Percentiles rank a stretch among this genome's conserved stretches.
Evolutionary conservation across 2,329 filamentous ascomycete species (phyloP).

Genomic region (Arthrobotrys sinensis): DNA sequence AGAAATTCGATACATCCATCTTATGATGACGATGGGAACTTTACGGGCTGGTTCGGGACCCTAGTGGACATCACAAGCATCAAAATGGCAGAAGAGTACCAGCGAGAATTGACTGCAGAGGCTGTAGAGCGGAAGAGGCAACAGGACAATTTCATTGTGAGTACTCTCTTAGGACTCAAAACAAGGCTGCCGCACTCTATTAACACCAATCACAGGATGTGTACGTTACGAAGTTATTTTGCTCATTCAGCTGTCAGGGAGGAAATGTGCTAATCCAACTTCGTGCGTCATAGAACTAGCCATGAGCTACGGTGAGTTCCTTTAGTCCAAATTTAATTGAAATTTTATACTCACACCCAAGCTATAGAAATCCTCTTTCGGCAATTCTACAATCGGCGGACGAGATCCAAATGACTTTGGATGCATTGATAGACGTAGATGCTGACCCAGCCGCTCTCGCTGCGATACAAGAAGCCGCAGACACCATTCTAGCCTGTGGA

Average conservation of each 20-base stretch:
- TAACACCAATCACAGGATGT: constrained; percentile 34
- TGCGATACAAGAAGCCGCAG: constrained; percentile 80
- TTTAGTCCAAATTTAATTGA: background rate
- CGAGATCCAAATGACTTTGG: constrained; percentile 72
- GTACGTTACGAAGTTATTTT: constrained; percentile 24
- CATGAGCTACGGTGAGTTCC: constrained; percentile 45
- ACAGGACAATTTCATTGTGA: constrained; percentile 87
- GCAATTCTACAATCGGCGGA: constrained; percentile 83
- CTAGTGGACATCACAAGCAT: constrained; percentile 61
- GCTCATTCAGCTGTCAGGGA: background rate
- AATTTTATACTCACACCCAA: constrained; percentile 73
- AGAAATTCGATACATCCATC: constrained; percentile 55
- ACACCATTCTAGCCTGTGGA: constrained; percentile 84
- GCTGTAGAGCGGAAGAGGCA: constrained; percentile 76
- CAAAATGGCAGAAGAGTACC: constrained; percentile 62
- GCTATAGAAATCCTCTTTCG: constrained; percentile 80
- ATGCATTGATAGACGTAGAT: constrained; percentile 65
- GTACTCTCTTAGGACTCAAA: constrained; percentile 68
- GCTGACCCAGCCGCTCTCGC: constrained; percentile 64
- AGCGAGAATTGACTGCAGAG: constrained; percentile 65
- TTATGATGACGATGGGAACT: constrained; percentile 55
- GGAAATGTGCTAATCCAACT: background rate
- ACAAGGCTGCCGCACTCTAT: background rate
- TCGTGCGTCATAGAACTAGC: constrained; percentile 35
- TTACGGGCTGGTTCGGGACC: constrained; percentile 60